A percentile compares a stretch with the other conserved stretches of the same genome.
phyloP scores from a whole-genome alignment of 371 early-diverging fungal species.

The Mucor sp. region DNA sequence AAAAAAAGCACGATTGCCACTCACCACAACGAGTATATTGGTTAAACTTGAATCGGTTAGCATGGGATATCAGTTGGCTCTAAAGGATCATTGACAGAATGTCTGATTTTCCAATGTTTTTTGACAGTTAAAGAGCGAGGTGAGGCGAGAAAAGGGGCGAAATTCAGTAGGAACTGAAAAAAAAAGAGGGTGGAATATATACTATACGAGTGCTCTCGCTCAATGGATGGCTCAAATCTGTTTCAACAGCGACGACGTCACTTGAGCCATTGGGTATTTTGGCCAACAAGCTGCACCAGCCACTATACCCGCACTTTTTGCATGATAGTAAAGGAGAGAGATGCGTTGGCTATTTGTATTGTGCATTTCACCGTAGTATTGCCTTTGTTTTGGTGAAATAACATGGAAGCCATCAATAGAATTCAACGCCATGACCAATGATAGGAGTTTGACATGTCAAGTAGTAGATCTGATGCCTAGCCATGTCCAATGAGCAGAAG shows the following conservation, averaged over 20 bases:
- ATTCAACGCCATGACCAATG: too few species aligned
- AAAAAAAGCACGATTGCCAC: too few species aligned
- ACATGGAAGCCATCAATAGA: too few species aligned
- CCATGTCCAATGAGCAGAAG: too few species aligned
- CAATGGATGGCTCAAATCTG: background rate
- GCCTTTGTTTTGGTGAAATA: too few species aligned
- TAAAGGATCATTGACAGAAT: constrained; percentile 18
- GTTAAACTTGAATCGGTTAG: constrained; percentile 54
- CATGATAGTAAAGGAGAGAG: background rate
- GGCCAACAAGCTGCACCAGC: background rate
- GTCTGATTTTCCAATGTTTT: background rate
- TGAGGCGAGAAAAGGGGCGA: background rate
- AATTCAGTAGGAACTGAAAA: background rate
- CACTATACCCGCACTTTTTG: background rate
- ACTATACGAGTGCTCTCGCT: too few species aligned
- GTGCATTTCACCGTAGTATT: background rate
- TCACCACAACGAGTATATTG: constrained; percentile 55
- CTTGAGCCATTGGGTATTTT: background rate
- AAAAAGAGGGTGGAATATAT: background rate
- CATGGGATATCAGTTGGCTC: constrained; percentile 25
- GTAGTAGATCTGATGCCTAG: too few species aligned
- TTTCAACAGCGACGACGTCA: background rate
- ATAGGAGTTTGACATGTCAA: too few species aligned
- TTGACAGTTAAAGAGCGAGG: constrained; percentile 1
- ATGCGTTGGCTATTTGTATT: background rate